Evolutionary conservation across 163 green algal species (phyloP), one percentile per base, ranked within the genome.

Genomic region (Coccomyxa subellipsoidea): DNA sequence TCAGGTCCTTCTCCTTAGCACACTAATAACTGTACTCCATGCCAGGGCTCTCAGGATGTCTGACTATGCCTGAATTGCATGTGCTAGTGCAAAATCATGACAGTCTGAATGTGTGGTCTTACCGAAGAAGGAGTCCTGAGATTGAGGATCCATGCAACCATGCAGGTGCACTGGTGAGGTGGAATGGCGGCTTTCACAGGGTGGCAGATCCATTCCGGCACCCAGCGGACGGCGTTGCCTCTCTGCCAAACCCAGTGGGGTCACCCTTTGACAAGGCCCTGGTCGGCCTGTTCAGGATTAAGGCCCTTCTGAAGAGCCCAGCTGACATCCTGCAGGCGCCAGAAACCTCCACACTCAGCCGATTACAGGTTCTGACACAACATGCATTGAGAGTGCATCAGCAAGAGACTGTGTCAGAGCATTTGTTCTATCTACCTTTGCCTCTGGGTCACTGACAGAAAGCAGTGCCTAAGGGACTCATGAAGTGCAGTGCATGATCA

Each of bases 241-340:
- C 90, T 0, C 89, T 98, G 37, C 29, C 83, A 75, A 97, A 98
- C 86, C 92, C 96, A 9, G 91, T 98, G 38, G 96, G 96, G 47
- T 92, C 83, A 2, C 80, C 92, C 7, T 18, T 84, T 0, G 94
- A 98, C 87, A 98, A 98, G 86, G 38, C 97, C 21, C 87, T 85
- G 15, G 93, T 98, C 38, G 90, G 88, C 15, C 32, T 93, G 39
- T 89, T 93, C 37, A 87, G 94, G 35, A 39, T 95, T 66, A 92
- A 91, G 80, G 89, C 78, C 12, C 79, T 95, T 69, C 59, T 95
- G 35, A 88, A 89, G n/a, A 86, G 84, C 12, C 25, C 94, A 29
- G 91, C 95, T 15, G 90, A 90, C 29, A 69, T 97, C 32, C 81
- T 97, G 29, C 38, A 75, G 15, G 79, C 83, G n/a, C 85, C 89